These are phyloP conservation scores for Cetraspora pellucida DNA, from an alignment of 192 early-diverging fungal genomes.

Conservation along the genomic window DNA sequence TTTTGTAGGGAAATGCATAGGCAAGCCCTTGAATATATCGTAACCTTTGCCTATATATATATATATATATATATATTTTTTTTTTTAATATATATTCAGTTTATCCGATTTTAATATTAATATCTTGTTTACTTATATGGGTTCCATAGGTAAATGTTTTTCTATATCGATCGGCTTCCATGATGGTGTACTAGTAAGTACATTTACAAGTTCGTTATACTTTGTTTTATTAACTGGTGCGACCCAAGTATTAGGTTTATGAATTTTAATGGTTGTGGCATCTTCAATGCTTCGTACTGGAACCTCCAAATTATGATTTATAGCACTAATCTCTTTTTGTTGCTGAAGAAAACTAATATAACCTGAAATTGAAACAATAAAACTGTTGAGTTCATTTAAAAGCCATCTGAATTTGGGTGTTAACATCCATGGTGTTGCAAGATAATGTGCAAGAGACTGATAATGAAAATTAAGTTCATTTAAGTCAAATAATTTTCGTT, in stretches of 20 bases:
- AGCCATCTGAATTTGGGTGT: background rate
- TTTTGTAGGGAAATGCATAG: too few species aligned
- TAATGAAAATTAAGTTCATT: conserved; percentile 1
- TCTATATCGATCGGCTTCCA: background rate
- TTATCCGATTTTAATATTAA: too few species aligned
- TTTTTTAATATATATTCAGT: too few species aligned
- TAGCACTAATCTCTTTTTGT: background rate
- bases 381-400: background rate
- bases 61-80: too few species aligned
- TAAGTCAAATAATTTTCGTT: background rate
- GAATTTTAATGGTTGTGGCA: background rate
- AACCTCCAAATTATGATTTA: background rate
- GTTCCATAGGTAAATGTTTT: conserved; percentile 1
- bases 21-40: too few species aligned
- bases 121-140: background rate
- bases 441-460: background rate
- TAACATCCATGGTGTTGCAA: conserved; percentile 3
- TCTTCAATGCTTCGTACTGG: background rate
- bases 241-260: background rate
- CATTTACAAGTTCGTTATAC: background rate
- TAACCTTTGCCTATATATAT: too few species aligned
- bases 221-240: background rate
- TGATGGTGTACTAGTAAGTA: background rate
- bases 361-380: too few species aligned
- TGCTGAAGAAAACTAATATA: background rate